A percentile compares a stretch with the other conserved stretches of the same genome.
Conservation (phyloP, 176 grass and related monocot genomes). For the Eleusine indica region DNA sequence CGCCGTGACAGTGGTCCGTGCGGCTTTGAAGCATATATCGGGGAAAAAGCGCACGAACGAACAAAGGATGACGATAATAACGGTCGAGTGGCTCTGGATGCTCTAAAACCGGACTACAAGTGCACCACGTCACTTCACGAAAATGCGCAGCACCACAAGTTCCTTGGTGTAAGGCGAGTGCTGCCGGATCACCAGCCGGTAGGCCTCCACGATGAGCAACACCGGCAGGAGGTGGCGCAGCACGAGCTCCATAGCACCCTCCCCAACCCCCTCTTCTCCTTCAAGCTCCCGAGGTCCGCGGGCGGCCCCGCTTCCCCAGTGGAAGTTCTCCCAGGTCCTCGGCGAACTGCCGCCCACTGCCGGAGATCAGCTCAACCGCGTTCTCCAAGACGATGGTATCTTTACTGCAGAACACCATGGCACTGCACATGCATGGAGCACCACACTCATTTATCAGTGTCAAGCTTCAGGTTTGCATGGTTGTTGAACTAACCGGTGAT, state of each 20-base stretch:
- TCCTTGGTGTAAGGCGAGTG: not conserved
- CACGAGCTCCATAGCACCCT: constrained; percentile 28
- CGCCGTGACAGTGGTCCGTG: too few species aligned
- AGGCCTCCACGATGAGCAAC: constrained; percentile 16
- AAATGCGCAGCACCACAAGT: not conserved
- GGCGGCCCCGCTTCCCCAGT: constrained; percentile 22
- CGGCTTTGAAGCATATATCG: not conserved
- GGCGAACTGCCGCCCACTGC: constrained; percentile 43
- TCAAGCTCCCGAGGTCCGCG: not conserved
- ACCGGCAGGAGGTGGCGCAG: constrained; percentile 13
- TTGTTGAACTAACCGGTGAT: not conserved
- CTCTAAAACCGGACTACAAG: not conserved
- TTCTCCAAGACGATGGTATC: constrained; percentile 4
- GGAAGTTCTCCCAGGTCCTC: constrained; percentile 66
- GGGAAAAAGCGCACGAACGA: not conserved
- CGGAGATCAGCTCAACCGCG: not conserved
- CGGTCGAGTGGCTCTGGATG: not conserved
- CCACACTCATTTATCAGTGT: too few species aligned
- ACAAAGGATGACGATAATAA: constrained; percentile 17
- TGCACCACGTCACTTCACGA: too few species aligned
- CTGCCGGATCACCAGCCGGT: not conserved
- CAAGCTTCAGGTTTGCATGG: not conserved
- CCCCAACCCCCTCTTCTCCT: not conserved
- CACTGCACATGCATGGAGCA: not conserved
- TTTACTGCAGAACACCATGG: not conserved